These are phyloP conservation scores for Cucumis sativus DNA, from an alignment of 306 rosid species.

Conservation along the genomic window Cucumber_9930_V3 NC_026659.2:16589501-16590000, in stretches of 20 bases:
- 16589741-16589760: not conserved
- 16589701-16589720: not conserved
- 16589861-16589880: not conserved
- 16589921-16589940: not conserved
- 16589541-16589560: too few relatives aligned
- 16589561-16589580: constrained; percentile 29
- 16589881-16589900: not conserved
- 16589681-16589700: constrained; percentile 61
- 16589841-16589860: constrained; percentile 17
- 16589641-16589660: constrained; percentile 54
- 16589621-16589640: constrained; percentile 35
- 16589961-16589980: constrained; percentile 73
- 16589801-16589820: constrained; percentile 52
- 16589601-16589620: constrained; percentile 38
- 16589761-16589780: not conserved
- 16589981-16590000: constrained; percentile 60
- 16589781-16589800: constrained; percentile 75
- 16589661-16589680: constrained; percentile 88
- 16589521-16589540: not conserved
- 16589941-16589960: constrained; percentile 57
- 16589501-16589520: not conserved
- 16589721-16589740: not conserved
- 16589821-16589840: constrained; percentile 58
- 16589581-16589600: constrained; percentile 36
- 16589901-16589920: not conserved